Base-by-base conservation (phyloP, 2,329 filamentous ascomycete genomes). In the Calonectria pteridis region DNA sequence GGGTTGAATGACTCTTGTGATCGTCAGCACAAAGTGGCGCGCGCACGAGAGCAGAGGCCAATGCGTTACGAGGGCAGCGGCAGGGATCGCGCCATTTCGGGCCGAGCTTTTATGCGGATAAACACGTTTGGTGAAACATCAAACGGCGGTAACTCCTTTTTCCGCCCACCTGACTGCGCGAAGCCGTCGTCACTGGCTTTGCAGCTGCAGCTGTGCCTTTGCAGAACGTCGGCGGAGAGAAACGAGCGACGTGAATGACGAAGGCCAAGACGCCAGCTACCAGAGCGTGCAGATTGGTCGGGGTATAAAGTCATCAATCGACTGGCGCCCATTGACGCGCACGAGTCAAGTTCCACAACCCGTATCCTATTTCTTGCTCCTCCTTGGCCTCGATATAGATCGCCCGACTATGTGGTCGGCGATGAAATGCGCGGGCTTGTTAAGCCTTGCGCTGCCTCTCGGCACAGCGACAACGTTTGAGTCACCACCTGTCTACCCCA, bases 61-160 rank as follows among this genome's bases (percentile, higher is more conserved):
- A 62, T 62, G 55, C 55, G 33, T n/a, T 46, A 23, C 43, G 43
- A 46, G 43, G 13, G n/a, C n/a, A 23, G n/a, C 10, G 43, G 43
- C 43, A 46, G 55, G 31, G 33, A 28, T 40, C 55, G 55, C 55
- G 55, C 37, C 33, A 62, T 62, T 23, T 62, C 55, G 55, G 55
- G 33, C 55, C 55, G 55, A 62, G 55, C 55, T 62, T 62, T 62
- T 62, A 62, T 62, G 55, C 55, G 55, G 33, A 40, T 28, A 28
- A 28, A 62, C 55, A 28, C 26, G 33, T 62, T 58, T 58, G 55
- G 55, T 62, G 55, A 62, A 62, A 62, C 55, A 62, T 62, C 55
- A 62, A 62, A 62, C 55, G 55, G 55, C 55, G 55, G 55, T 62
- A 62, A 62, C 23, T 16, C 33, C 55, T 28, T 62, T 40, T 62